Conservation (phyloP, 2,329 filamentous ascomycete species). For the Fusarium nygamai region DNA sequence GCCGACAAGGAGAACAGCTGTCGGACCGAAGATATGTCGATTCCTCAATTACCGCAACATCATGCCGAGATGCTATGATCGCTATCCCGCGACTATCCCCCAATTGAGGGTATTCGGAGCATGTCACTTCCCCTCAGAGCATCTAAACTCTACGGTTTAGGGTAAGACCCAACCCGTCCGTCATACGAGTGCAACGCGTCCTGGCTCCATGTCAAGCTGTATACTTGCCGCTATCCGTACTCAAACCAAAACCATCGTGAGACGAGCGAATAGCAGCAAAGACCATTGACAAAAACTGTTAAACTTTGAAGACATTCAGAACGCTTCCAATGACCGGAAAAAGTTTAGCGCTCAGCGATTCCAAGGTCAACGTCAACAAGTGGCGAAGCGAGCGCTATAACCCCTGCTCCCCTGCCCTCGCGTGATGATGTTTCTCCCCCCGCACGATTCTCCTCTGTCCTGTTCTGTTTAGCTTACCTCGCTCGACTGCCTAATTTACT, state of each 20-base stretch:
- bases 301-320: neutral
- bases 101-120: neutral
- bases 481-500: neutral
- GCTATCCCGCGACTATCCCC: neutral
- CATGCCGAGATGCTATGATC: neutral
- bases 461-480: neutral
- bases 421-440: conserved; percentile 4
- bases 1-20: neutral
- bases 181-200: neutral
- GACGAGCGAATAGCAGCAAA: neutral
- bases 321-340: neutral
- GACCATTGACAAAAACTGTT: too few species aligned
- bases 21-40: neutral
- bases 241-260: neutral
- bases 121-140: neutral
- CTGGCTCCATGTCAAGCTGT: neutral
- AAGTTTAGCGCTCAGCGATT: neutral
- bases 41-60: neutral
- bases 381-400: conserved; percentile 10
- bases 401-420: neutral
- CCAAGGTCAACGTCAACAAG: conserved; percentile 3
- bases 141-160: neutral
- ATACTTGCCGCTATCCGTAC: neutral
- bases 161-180: neutral
- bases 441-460: neutral